Evolutionary conservation across 352 stramenopile genomes (phyloP), one percentile per base, ranked within the genome.

Genomic region (Phytophthora pini): DNA sequence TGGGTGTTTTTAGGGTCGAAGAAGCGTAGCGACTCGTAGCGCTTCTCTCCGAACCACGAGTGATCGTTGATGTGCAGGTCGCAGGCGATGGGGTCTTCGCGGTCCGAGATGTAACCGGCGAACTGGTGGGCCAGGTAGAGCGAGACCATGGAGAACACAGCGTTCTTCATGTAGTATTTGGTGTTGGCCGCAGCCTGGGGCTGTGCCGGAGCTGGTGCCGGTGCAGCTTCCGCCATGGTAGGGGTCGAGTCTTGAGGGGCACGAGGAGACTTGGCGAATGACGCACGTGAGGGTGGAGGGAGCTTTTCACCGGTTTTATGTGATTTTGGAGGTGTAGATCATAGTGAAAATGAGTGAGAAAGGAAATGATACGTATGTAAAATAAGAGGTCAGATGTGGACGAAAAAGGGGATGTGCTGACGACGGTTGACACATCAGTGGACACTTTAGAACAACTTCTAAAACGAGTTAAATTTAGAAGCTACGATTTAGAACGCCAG

Each of bases 61-160:
- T 93, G 88, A 65, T 94, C 87, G 53, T 94, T 94, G 52, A 89
- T 72, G 63, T 85, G 60, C 27, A 79, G 29, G 31, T 70, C 65
- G 56, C 87, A 94, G 1, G 69, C 61, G 17, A 93, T 79, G 27
- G 70, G 76, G 6, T 87, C 78, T 60, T 93, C 82, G 32, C 82
- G 76, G 65, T 77, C 69, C n/a, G 71, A 81, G 45, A 93, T 59
- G 67, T 80, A 93, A 53, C 83, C 79, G 12, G 75, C 82, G 36
- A 78, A 61, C 17, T 80, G 65, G 43, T 84, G 82, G 17, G 79
- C 82, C 51, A 89, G 27, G 43, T 79, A 83, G 41, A 93, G 64
- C 56, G 82, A 88, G 4, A 90, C 43, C 84, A 93, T 93, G 50
- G 84, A 91, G 66, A 91, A 86, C 10, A 91, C 59, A 47, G 80